phyloP scores from a whole-genome alignment of 2,329 filamentous ascomycete species.

The Xylaria hypoxylon region DNA sequence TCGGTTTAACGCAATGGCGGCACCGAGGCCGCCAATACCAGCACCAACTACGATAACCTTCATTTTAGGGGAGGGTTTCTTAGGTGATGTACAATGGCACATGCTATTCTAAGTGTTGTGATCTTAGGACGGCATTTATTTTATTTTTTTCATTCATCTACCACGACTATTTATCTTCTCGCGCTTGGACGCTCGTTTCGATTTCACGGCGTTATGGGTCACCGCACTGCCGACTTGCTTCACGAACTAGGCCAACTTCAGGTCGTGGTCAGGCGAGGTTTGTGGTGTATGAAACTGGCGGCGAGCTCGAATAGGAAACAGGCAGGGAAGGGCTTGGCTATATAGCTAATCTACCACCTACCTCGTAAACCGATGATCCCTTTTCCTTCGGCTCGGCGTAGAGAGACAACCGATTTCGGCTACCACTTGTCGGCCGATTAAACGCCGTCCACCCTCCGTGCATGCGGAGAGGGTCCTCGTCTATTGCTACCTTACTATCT shows the following conservation, averaged over 20 bases:
- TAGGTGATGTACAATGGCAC: background rate
- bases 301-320: background rate
- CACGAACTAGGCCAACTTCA: background rate
- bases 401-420: background rate
- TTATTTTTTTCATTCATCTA: background rate
- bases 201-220: constrained; percentile 11
- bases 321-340: background rate
- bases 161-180: background rate
- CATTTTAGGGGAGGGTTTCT: constrained; percentile 17
- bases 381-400: background rate
- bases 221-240: constrained; percentile 13
- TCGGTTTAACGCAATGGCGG: constrained; percentile 28
- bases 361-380: background rate
- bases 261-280: background rate
- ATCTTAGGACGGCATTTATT: background rate
- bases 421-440: background rate
- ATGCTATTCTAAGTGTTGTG: background rate
- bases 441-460: background rate
- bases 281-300: background rate
- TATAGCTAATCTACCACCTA: background rate
- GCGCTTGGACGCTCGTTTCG: background rate
- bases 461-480: background rate
- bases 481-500: too few species aligned
- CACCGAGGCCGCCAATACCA: constrained; percentile 33
- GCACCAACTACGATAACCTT: constrained; percentile 35